Conservation (phyloP, 164 flowering plant genomes). For the Litsea cubeba region DNA sequence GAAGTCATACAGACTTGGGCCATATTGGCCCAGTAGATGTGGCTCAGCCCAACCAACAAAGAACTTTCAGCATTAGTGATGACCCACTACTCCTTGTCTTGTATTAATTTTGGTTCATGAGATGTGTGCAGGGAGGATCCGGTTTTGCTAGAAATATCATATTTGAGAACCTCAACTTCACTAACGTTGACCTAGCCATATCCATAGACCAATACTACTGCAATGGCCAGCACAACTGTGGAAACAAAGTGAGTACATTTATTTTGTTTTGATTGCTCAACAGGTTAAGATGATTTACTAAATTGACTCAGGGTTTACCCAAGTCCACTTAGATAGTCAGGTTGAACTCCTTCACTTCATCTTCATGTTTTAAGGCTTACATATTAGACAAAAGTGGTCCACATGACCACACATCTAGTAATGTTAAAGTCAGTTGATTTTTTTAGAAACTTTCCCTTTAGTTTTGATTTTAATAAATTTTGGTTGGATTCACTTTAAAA, state of each 20-base stretch:
- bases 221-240: background rate
- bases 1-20: too few species aligned
- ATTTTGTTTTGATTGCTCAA: background rate
- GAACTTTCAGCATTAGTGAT: too few species aligned
- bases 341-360: background rate
- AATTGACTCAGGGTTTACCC: too few species aligned
- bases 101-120: background rate
- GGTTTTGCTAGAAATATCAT: constrained; percentile 5
- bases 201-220: constrained; percentile 10
- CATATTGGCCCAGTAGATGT: too few species aligned
- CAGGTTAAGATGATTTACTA: background rate
- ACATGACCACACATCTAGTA: too few species aligned
- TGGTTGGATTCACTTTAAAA: background rate
- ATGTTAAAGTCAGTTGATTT: too few species aligned
- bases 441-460: background rate
- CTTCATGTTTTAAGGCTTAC: too few species aligned
- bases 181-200: background rate
- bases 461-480: too few species aligned
- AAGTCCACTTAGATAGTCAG: background rate
- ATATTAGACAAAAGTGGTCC: too few species aligned
- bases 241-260: background rate
- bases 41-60: too few species aligned
- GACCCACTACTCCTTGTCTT: too few species aligned
- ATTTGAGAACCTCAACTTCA: constrained; percentile 1
- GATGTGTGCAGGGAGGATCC: background rate